A percentile compares a stretch with the other conserved stretches of the same genome.
Conservation (phyloP, 805 yeast species). For the Helenozyma baotianmanensis region DNA sequence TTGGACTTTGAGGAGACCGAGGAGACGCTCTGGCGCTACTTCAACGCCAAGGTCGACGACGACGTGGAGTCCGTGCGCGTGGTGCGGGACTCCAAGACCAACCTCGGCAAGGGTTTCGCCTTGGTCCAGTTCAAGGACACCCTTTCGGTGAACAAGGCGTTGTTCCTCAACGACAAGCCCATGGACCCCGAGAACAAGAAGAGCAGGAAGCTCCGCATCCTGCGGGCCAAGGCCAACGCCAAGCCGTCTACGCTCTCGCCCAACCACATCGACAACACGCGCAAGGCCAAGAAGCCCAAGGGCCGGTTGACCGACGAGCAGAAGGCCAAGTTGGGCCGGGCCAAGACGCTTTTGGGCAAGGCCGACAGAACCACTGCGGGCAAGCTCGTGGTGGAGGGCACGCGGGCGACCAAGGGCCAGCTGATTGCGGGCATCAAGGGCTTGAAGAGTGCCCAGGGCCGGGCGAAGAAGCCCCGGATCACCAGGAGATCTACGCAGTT, state of each 20-base stretch:
- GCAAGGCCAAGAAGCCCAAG: constrained; percentile 20
- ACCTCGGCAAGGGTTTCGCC: constrained; percentile 96
- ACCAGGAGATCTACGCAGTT: constrained; percentile 51
- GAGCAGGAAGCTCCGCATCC: constrained; percentile 66
- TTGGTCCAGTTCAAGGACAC: constrained; percentile 83
- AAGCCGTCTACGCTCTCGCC: constrained; percentile 43
- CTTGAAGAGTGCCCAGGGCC: constrained; percentile 40
- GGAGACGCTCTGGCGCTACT: constrained; percentile 82
- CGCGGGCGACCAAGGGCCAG: constrained; percentile 69
- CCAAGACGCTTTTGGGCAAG: constrained; percentile 67
- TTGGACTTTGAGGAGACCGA: constrained; percentile 90
- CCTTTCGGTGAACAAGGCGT: constrained; percentile 72
- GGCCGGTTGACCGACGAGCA: constrained; percentile 55
- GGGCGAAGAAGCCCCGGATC: constrained; percentile 54
- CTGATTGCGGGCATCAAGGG: constrained; percentile 57
- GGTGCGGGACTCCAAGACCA: constrained; percentile 87
- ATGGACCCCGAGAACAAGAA: constrained; percentile 25
- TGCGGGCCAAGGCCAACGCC: constrained; percentile 46
- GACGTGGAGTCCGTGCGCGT: constrained; percentile 85
- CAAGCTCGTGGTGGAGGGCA: constrained; percentile 60
- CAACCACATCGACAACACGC: constrained; percentile 35
- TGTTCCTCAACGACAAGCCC: constrained; percentile 69
- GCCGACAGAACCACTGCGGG: constrained; percentile 75
- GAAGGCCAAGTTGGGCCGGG: constrained; percentile 77
- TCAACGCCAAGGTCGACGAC: constrained; percentile 41